Base-by-base conservation (phyloP, 164 flowering plant species). In the Chloranthus sessilifolius region DNA sequence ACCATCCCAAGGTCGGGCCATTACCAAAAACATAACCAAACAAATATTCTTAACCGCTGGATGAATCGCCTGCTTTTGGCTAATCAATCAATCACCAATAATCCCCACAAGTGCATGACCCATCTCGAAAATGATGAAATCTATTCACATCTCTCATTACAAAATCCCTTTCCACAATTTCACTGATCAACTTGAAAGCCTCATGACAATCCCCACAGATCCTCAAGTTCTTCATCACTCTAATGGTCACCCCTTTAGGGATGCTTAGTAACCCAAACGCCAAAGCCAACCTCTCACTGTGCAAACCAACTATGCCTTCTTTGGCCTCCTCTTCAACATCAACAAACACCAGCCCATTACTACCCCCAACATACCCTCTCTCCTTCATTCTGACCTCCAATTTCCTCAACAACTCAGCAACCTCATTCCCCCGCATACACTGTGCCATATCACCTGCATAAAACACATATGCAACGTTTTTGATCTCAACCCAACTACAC, bases 141-240 rank as follows among this genome's bases (percentile, higher is more conserved):
- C 91, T 76, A 45, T 74, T 79, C 11, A 77, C 65, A 57, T 81
- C 83, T 63, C 92, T 73, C n/a, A 81, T 83, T 28, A 81, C 55
- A 55, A 79, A 50, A 28, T 77, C 82, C 60, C 82, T 79, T 53
- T 55, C 59, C 15, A 68, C 71, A 43, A 77, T 71, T 43, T 72
- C 73, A 66, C 76, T 68, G 4, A 81, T 74, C 37, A 75, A 38
- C 68, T 84, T 84, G 64, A 81, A 75, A 22, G 72, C 76, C 60
- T 67, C 74, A 43, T 84, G 88, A 64, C 85, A 79, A 41, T 77
- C 83, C 22, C 64, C 40, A 55, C 92, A 81, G 72, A 79, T 77
- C 58, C 92, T 79, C 71, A 79, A 62, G 56, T 81, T 84, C 73
- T 84, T 81, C 79, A 79, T 77, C 44, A 81, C 59, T 58, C 83